These are phyloP conservation scores for Monilinia laxa DNA, from an alignment of 2,329 filamentous ascomycete species.

Conservation along the genomic window DNA sequence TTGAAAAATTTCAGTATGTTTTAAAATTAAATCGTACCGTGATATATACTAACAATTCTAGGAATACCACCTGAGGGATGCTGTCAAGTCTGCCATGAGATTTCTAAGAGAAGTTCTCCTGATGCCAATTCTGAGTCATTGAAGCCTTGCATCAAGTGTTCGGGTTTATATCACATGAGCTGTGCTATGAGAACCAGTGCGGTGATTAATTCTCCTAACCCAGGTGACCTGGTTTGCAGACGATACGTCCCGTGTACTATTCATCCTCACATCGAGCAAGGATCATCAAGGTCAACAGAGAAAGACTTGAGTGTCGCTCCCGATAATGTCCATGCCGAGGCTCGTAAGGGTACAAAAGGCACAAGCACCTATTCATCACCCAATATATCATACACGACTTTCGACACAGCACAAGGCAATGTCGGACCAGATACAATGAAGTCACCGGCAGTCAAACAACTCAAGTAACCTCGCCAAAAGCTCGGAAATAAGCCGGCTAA, in stretches of 20 bases:
- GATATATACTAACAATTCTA: neutral
- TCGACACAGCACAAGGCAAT: neutral
- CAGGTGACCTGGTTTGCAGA: neutral
- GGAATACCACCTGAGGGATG: neutral
- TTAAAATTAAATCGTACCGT: neutral
- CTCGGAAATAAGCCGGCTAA: neutral
- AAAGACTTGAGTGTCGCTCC: neutral
- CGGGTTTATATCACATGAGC: neutral
- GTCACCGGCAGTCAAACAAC: neutral
- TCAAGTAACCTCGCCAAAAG: neutral
- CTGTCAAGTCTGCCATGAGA: neutral
- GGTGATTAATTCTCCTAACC: neutral
- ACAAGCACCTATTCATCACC: neutral
- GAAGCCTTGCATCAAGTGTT: neutral
- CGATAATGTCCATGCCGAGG: no score
- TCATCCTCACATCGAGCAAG: neutral
- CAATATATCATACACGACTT: neutral
- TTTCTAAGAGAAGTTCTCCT: neutral
- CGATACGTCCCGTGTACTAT: neutral
- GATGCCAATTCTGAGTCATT: neutral
- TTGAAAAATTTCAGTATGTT: slow-evolving; percentile 2
- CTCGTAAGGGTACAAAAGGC: no score
- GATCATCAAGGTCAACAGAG: neutral
- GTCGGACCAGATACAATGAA: neutral
- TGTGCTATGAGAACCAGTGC: neutral